These are phyloP conservation scores for Stereum hirsutum DNA, from an alignment of 1,284 basidiomycete genomes.

Conservation along the genomic window DNA sequence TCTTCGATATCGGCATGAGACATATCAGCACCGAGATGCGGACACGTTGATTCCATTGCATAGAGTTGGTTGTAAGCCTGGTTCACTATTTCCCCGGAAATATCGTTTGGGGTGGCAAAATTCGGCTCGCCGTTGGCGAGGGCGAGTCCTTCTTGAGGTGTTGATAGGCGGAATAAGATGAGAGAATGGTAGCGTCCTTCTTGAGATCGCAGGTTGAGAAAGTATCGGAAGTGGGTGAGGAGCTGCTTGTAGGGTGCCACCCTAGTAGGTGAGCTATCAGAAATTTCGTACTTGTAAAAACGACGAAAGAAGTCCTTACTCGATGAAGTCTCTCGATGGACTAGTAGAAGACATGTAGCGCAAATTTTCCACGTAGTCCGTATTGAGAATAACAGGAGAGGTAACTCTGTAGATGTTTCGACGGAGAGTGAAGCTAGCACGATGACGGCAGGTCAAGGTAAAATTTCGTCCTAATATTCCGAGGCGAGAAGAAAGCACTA, in stretches of 20 bases:
- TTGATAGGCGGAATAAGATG: constrained; percentile 61
- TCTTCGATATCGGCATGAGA: constrained; percentile 77
- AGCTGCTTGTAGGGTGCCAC: constrained; percentile 39
- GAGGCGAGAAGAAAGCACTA: no score
- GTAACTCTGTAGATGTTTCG: no score
- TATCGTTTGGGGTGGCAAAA: constrained; percentile 10
- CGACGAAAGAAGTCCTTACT: no score
- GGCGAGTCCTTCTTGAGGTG: constrained; percentile 17
- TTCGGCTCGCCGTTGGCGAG: not conserved
- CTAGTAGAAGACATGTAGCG: no score
- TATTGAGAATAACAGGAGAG: no score
- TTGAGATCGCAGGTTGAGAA: constrained; percentile 56
- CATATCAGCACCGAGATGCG: constrained; percentile 79
- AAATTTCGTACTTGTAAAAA: no score
- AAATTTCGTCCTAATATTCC: no score
- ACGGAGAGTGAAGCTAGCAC: no score
- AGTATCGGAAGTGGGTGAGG: constrained; percentile 58
- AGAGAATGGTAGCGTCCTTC: constrained; percentile 60
- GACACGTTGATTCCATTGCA: constrained; percentile 81
- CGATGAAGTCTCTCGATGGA: no score
- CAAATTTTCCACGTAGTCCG: no score
- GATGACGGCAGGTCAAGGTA: no score
- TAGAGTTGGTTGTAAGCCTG: constrained; percentile 44
- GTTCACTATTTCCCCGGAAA: constrained; percentile 6
- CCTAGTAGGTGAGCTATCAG: no score